phyloP scores from a whole-genome alignment of 306 rosid species.

The Lathyrus tuberosus region DNA sequence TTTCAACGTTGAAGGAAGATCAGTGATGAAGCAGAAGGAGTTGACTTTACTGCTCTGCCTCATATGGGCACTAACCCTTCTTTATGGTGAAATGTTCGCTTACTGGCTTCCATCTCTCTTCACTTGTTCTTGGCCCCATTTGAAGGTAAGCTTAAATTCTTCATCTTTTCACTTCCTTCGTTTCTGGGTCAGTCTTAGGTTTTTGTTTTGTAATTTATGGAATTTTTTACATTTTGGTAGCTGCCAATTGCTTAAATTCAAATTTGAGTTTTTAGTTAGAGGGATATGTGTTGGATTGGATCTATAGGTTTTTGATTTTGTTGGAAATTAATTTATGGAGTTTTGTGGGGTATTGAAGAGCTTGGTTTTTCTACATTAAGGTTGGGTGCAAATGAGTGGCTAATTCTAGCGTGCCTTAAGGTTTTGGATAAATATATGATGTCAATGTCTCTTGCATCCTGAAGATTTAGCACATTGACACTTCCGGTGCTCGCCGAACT shows the following conservation, averaged over 20 bases:
- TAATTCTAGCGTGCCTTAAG: too few species aligned
- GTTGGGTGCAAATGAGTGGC: too few species aligned
- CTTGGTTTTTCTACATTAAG: slow-evolving; percentile 8
- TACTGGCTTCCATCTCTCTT: slow-evolving; percentile 59
- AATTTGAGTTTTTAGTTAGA: neutral
- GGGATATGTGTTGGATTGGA: slow-evolving; percentile 36
- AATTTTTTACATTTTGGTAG: neutral
- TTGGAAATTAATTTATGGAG: slow-evolving; percentile 10
- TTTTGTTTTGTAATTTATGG: neutral
- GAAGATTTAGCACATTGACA: too few species aligned
- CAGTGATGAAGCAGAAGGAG: slow-evolving; percentile 70
- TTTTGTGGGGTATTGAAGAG: slow-evolving; percentile 22
- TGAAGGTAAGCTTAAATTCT: slow-evolving; percentile 37
- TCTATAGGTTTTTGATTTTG: slow-evolving; percentile 24
- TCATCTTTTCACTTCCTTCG: slow-evolving; percentile 10
- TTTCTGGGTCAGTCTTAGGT: slow-evolving; percentile 31
- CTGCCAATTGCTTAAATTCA: neutral
- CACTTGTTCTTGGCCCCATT: slow-evolving; percentile 73
- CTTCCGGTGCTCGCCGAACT: too few species aligned
- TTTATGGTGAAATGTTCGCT: slow-evolving; percentile 76
- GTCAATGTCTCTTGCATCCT: too few species aligned
- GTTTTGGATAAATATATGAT: too few species aligned
- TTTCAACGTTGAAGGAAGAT: neutral
- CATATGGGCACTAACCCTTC: slow-evolving; percentile 63
- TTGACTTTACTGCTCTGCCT: slow-evolving; percentile 58